Percentiles rank a stretch among this genome's conserved stretches.
Evolutionary conservation across 768 basidiomycete species (phyloP).

Genomic region (Boletus edulis): DNA sequence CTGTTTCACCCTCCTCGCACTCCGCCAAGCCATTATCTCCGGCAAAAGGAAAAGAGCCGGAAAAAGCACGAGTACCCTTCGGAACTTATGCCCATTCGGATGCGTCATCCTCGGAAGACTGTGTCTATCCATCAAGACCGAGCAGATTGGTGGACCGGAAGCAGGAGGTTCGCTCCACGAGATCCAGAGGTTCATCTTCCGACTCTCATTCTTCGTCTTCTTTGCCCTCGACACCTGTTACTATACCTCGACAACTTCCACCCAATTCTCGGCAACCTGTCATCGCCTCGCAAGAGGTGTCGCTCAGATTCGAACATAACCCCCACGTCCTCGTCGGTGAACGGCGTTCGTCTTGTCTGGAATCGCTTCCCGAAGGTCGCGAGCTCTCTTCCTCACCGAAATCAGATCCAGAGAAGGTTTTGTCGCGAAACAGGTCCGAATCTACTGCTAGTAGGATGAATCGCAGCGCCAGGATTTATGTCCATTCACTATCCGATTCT

Average conservation of each 20-base stretch:
- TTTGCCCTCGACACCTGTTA: constrained; percentile 22
- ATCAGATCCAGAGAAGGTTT: constrained; percentile 3
- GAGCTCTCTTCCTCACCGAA: constrained; percentile 34
- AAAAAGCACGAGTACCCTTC: background rate
- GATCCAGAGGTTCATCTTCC: constrained; percentile 25
- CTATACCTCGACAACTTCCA: constrained; percentile 15
- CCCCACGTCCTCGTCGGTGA: constrained; percentile 20
- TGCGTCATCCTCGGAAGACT: constrained; percentile 27
- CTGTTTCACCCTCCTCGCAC: constrained; percentile 30
- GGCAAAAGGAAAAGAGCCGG: constrained; percentile 15
- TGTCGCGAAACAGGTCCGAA: constrained; percentile 16
- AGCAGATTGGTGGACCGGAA: constrained; percentile 5
- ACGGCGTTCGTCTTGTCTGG: constrained; percentile 29
- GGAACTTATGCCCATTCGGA: constrained; percentile 15
- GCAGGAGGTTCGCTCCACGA: constrained; percentile 2
- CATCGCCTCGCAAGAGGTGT: constrained; percentile 23
- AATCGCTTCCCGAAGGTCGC: constrained; percentile 51
- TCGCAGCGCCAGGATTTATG: constrained; percentile 21
- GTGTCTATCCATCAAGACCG: background rate
- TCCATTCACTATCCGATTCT: constrained; percentile 5
- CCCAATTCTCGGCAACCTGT: constrained; percentile 17
- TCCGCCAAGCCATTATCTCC: constrained; percentile 6
- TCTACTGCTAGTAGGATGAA: constrained; percentile 15
- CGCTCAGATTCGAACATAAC: constrained; percentile 28
- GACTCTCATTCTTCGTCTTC: constrained; percentile 28